Conservation (phyloP, 1,284 basidiomycete species). For the Cutaneotrichosporon sp. region DNA sequence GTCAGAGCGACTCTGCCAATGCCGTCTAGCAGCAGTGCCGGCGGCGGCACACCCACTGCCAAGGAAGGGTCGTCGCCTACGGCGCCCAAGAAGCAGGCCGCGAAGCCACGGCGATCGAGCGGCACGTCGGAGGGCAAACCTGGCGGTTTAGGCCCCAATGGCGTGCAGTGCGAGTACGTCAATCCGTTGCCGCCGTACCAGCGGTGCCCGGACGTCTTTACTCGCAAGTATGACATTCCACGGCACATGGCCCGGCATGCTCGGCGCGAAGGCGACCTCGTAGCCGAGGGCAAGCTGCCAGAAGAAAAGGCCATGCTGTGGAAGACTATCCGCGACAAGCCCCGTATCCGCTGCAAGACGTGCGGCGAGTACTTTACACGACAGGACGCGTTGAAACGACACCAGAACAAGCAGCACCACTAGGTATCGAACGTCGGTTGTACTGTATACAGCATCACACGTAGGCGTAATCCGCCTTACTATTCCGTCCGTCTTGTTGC, state of each 20-base stretch:
- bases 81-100: not conserved
- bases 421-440: not conserved
- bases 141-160: constrained; percentile 19
- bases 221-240: constrained; percentile 45
- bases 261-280: constrained; percentile 42
- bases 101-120: constrained; percentile 4
- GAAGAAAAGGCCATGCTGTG: constrained; percentile 45
- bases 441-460: not conserved
- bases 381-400: constrained; percentile 45
- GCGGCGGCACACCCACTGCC: not conserved
- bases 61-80: not conserved
- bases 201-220: constrained; percentile 43
- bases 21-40: too few relatives aligned
- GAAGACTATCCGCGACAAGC: constrained; percentile 44
- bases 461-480: too few relatives aligned
- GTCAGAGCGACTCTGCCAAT: constrained; percentile 11
- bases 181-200: constrained; percentile 45
- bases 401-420: constrained; percentile 39
- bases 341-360: constrained; percentile 34
- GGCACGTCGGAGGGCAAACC: constrained; percentile 5
- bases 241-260: constrained; percentile 46
- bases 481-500: too few relatives aligned
- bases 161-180: constrained; percentile 44
- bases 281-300: constrained; percentile 39
- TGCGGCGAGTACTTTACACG: constrained; percentile 44